Percentiles rank a stretch among this genome's conserved stretches.
Conservation (phyloP, 2,329 filamentous ascomycete genomes). For the Ophiocordyceps unilateralis region DNA sequence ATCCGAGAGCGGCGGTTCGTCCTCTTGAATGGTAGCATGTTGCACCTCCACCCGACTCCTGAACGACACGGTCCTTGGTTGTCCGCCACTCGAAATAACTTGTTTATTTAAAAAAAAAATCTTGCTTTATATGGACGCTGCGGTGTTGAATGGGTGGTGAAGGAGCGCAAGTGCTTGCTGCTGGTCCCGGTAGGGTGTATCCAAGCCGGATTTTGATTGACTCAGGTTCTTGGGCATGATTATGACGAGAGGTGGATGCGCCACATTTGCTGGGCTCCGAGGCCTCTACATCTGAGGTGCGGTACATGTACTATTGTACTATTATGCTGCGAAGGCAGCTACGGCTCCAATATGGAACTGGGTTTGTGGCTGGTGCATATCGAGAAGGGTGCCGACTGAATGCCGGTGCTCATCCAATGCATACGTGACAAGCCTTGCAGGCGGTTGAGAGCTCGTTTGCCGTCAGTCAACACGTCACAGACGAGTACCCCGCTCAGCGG, state of each 20-base stretch:
- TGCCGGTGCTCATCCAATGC: neutral
- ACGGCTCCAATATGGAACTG: neutral
- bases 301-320: neutral
- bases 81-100: neutral
- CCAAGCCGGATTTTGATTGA: neutral
- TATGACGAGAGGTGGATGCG: no score
- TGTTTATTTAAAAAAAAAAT: no score
- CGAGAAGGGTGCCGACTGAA: neutral
- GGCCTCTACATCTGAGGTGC: neutral
- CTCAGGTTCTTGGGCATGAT: neutral
- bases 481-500: neutral
- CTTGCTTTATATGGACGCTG: neutral
- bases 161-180: neutral
- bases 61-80: no score
- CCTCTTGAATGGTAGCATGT: slow-evolving; percentile 18
- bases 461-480: no score
- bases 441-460: neutral
- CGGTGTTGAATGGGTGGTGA: neutral
- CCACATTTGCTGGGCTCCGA: no score
- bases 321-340: neutral
- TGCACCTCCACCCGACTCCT: no score
- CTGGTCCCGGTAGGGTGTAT: neutral
- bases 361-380: neutral
- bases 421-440: neutral
- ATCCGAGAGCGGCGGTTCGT: slow-evolving; percentile 45